Evolutionary conservation across 257 asterid genomes (phyloP).

Genomic region (Capsicum chinense): DNA sequence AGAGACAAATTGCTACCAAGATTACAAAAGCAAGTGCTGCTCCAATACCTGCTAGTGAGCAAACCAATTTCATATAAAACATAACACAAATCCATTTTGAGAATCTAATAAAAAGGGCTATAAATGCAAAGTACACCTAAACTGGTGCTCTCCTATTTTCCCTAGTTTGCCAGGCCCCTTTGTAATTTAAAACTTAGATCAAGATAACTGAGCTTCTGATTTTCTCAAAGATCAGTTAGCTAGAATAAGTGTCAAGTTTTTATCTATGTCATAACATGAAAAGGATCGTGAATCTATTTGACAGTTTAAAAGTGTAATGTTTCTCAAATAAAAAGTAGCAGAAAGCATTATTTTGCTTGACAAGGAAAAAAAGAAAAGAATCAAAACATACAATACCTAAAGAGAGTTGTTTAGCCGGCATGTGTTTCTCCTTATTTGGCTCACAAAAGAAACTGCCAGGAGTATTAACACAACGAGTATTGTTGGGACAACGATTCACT

Average conservation of each 20-base stretch:
- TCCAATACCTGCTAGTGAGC: slow-evolving; percentile 31
- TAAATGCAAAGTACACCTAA: neutral
- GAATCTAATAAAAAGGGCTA: neutral
- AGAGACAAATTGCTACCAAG: slow-evolving; percentile 23
- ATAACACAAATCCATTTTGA: neutral
- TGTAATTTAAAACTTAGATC: neutral
- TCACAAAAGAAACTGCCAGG: neutral
- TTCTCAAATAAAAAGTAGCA: neutral
- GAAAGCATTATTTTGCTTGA: neutral
- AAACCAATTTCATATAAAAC: neutral
- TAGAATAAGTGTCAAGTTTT: neutral
- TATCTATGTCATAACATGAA: neutral
- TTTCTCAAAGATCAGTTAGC: neutral
- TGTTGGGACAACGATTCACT: neutral
- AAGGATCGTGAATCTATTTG: neutral
- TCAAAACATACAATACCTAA: neutral
- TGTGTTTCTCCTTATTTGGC: neutral
- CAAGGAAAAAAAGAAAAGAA: no score
- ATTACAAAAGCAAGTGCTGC: slow-evolving; percentile 32
- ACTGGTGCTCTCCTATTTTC: neutral
- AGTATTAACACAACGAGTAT: neutral
- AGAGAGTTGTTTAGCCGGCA: neutral
- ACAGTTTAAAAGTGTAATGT: neutral
- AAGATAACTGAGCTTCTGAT: neutral
- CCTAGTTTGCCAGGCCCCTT: neutral